A percentile compares a stretch with the other conserved stretches of the same genome.
These are phyloP conservation scores for Cystobasidiopsis lactophilus DNA, from an alignment of 768 basidiomycete species.

Conservation along the genomic window DNA sequence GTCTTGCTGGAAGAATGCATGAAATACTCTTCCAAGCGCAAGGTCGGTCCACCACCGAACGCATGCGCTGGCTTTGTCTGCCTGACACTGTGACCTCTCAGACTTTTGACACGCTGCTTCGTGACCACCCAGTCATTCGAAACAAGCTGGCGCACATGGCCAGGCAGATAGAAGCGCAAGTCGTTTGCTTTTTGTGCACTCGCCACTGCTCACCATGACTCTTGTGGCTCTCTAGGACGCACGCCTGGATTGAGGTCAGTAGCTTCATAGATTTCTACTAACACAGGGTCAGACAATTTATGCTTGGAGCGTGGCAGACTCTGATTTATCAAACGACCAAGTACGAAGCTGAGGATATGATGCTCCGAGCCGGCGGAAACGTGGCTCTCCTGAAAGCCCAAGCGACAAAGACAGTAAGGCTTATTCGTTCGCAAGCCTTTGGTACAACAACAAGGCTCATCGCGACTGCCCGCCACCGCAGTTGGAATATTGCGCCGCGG, in stretches of 20 bases:
- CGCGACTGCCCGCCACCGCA: background rate
- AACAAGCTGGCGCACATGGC: slow-evolving; percentile 17
- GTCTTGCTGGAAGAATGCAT: slow-evolving; percentile 13
- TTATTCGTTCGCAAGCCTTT: no score
- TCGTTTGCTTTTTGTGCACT: background rate
- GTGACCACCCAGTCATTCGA: slow-evolving; percentile 17
- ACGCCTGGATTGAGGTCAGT: slow-evolving; percentile 12
- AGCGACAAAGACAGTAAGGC: slow-evolving; percentile 12
- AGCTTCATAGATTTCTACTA: no score
- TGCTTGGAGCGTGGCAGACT: no score
- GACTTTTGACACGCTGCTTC: slow-evolving; percentile 14
- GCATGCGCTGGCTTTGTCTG: no score
- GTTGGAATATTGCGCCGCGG: background rate
- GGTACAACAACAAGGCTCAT: background rate
- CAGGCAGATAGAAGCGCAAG: slow-evolving; percentile 8
- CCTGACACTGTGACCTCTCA: no score
- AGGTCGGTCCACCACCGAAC: no score
- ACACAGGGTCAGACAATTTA: no score
- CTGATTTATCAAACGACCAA: slow-evolving; percentile 11
- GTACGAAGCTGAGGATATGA: slow-evolving; percentile 8
- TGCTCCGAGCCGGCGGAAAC: slow-evolving; percentile 8
- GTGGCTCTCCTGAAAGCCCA: slow-evolving; percentile 15
- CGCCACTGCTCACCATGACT: no score
- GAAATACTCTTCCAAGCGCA: slow-evolving; percentile 13
- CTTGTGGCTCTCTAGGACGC: slow-evolving; percentile 2